Evolutionary conservation across 2,329 filamentous ascomycete genomes (phyloP), one percentile per base, ranked within the genome.

Genomic region (Stagonosporopsis vannaccii): DNA sequence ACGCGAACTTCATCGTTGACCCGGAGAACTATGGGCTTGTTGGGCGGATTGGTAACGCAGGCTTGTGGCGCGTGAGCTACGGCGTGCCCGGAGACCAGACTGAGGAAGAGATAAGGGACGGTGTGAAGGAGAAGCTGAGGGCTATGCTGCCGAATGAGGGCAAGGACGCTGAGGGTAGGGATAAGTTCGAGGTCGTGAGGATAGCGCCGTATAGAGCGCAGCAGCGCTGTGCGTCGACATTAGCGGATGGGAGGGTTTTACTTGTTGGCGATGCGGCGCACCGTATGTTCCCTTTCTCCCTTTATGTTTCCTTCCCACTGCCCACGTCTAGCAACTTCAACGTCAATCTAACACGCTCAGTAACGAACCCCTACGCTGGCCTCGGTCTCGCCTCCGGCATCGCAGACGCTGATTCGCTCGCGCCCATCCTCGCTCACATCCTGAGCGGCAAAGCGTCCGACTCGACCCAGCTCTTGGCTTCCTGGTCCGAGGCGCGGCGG

Each of bases 61-160:
- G 73, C 0, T 55, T 80, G 3, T 80, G 78, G 78, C 67, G 78
- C 22, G 74, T 79, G 1, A 75, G 72, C 6, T 79, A 78, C 44
- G 77, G 78, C 6, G 74, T 77, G 13, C 63, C 73, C 2, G 58
- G 61, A 0, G 69, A 65, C 1, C 49, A 72, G 13, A 70, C 64
- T 4, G 63, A 70, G 15, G 65, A 66, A 2, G 69, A 77, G 15
- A 74, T 77, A n/a, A 53, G 59, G 6, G 48, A 51, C 4, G 55
- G 51, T 2, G 64, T 74, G 6, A 52, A 69, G 2, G 63, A 67
- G 19, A 77, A 74, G 36, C 60, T 75, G 25, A 43, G 59, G 30
- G 42, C 41, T 9, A 73, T 77, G 63, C 43, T 77, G 6, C 75
- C 75, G 1, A 63, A 65, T 22, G 20, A 62, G 6, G 70, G 58